Evolutionary conservation across 768 basidiomycete genomes (phyloP), one percentile per base, ranked within the genome.

Genomic region (Sistotremastrum suecicum): DNA sequence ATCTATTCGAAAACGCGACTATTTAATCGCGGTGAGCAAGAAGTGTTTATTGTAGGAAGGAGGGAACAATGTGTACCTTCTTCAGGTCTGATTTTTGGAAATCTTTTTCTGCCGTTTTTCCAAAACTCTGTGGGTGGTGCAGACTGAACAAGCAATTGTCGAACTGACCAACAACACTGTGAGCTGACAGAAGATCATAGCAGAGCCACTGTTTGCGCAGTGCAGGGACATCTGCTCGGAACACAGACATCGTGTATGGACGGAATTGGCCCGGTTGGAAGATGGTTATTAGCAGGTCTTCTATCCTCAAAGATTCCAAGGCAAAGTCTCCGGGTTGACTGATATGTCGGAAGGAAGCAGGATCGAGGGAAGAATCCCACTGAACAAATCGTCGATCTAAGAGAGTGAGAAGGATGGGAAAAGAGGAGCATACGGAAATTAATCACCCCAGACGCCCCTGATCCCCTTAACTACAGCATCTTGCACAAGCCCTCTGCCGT

Each of bases 71-170:
- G 20, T 7, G 29, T 5, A 43, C 80, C 57, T 90, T 82, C 58
- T 81, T 77, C 33, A 85, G 58, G 20, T 20, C 20, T 20, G 20
- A 20, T 20, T 20, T 20, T 20, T 20, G 20, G 20, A 20, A 20
- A 49, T 94, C 90, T 56, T 78, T 83, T 56, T 88, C 83, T 41
- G 79, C 88, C 4, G 88, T 90, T 50, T 88, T 70, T 1, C 92
- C 89, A 43, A 98, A 87, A 58, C 88, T 94, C 65, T 97, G 94
- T 5, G 94, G 94, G 57, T 80, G 84, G 56, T 98, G 95, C 51
- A 99, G 59, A 58, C 92, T 97, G 66, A 95, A 95, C 12, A 99
- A 59, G 55, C 95, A 99, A 58, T 97, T 97, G 60, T 99, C 95
- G 51, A 90, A 87, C 60, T 99, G 95, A 3, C 95, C 95, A 6